Percentiles rank a stretch among this genome's conserved stretches.
These are phyloP conservation scores for Saccharomycopsis olivae DNA, from an alignment of 805 yeast species.

Conservation along the genomic window DNA sequence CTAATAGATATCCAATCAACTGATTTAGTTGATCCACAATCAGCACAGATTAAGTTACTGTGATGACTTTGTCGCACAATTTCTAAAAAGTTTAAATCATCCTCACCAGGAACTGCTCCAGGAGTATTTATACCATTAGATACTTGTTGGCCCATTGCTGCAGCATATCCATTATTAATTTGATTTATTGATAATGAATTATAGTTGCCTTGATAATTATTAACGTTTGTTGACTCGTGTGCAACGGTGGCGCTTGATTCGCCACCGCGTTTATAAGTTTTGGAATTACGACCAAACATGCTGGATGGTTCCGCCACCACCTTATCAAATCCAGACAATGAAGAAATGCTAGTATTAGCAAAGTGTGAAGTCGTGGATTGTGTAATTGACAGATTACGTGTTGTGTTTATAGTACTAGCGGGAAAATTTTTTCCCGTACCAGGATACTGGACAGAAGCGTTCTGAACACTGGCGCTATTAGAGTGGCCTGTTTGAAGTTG, in stretches of 20 bases:
- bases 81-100: slow-evolving; percentile 14
- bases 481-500: neutral
- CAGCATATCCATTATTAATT: slow-evolving; percentile 5
- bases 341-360: no score
- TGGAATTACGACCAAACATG: slow-evolving; percentile 13
- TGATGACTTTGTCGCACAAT: slow-evolving; percentile 28
- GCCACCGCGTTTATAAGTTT: neutral
- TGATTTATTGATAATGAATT: slow-evolving; percentile 1
- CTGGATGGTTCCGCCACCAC: no score
- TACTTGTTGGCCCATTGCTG: neutral
- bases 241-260: no score
- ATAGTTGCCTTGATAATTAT: slow-evolving; percentile 1
- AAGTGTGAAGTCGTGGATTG: slow-evolving; percentile 1
- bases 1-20: slow-evolving; percentile 89
- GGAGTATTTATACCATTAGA: no score
- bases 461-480: neutral
- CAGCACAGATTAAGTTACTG: slow-evolving; percentile 65
- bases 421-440: neutral
- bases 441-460: neutral
- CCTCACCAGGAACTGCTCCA: neutral
- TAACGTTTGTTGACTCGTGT: neutral
- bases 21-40: slow-evolving; percentile 52
- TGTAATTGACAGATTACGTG: neutral
- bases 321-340: no score
- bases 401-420: neutral